A percentile compares a stretch with the other conserved stretches of the same genome.
Conservation (phyloP, 129 eudicot species). For the Saposhnikovia divaricata region DNA sequence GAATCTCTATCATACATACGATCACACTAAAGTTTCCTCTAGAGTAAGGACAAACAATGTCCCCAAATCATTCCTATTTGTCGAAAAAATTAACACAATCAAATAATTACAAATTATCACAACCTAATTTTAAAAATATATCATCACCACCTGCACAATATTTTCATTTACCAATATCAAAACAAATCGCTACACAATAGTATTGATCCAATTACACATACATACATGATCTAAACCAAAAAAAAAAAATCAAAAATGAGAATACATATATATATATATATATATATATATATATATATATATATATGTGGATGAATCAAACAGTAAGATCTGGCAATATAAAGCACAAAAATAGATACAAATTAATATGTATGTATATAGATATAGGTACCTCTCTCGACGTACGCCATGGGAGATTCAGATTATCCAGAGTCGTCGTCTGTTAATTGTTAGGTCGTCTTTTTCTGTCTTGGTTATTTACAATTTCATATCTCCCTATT, state of each 20-base stretch:
- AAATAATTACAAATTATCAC: background rate
- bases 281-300: too few species aligned
- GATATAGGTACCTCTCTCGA: background rate
- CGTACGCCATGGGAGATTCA: background rate
- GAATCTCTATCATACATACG: background rate
- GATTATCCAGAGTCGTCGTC: background rate
- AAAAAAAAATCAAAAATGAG: background rate
- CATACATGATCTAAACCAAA: too few species aligned
- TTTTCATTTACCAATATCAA: background rate
- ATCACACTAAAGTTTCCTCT: too few species aligned
- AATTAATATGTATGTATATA: background rate
- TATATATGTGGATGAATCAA: background rate
- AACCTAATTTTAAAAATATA: background rate
- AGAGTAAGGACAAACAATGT: too few species aligned
- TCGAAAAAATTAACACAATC: background rate
- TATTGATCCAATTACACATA: too few species aligned
- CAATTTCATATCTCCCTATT: too few species aligned
- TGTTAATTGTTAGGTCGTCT: background rate
- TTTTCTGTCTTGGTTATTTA: background rate
- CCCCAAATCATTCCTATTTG: background rate
- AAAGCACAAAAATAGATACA: background rate
- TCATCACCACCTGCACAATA: too few species aligned
- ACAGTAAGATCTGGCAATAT: background rate
- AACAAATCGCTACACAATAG: background rate
- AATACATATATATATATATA: background rate